Evolutionary conservation across 176 grass and related monocot genomes (phyloP), one percentile per base, ranked within the genome.

Genomic region (Triticum urartu): DNA sequence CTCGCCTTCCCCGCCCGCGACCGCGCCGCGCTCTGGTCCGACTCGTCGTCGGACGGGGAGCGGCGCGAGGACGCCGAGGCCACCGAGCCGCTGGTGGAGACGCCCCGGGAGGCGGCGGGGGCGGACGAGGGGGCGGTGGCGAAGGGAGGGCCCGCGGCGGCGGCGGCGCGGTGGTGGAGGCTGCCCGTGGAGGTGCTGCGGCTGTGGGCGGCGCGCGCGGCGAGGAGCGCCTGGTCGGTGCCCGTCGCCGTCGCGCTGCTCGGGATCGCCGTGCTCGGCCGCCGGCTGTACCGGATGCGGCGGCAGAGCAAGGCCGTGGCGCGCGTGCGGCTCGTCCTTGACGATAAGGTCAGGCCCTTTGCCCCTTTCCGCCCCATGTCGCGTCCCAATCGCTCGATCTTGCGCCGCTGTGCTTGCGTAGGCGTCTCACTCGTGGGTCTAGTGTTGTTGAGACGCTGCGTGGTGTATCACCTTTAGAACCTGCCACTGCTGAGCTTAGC

Each of bases 171-270:
- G 50, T 98, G 97, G 97, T 96, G 97, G 97, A 96, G 87, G 84
- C 62, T 94, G 50, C 83, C 94, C 59, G 79, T 96, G 69, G 89
- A 92, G 77, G 47, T 95, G 60, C 79, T 99, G 68, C 88, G 86
- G 6, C 85, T 96, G 71, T 96, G 76, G 87, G 81, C 67, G 79
- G 80, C 86, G 54, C 89, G 92, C 52, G 93, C 59, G 10, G 86
- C 87, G 40, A 90, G 85, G 88, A 93, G 90, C 71, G 77, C 83
- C 56, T 99, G 97, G 94, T 94, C 94, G 13, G 68, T 99, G 86
- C 91, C 92, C 7, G 68, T 94, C n/a, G 94, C 84, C 40, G 75
- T 93, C 9, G 92, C 92, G 66, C 77, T 99, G 66, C 85, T 99
- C 40, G 97, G 97, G 11, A 68, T 96, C 80, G 86, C 86, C 17